A percentile compares a stretch with the other conserved stretches of the same genome.
phyloP scores from a whole-genome alignment of 2,329 filamentous ascomycete genomes.

The Onygenales sp. region DNA sequence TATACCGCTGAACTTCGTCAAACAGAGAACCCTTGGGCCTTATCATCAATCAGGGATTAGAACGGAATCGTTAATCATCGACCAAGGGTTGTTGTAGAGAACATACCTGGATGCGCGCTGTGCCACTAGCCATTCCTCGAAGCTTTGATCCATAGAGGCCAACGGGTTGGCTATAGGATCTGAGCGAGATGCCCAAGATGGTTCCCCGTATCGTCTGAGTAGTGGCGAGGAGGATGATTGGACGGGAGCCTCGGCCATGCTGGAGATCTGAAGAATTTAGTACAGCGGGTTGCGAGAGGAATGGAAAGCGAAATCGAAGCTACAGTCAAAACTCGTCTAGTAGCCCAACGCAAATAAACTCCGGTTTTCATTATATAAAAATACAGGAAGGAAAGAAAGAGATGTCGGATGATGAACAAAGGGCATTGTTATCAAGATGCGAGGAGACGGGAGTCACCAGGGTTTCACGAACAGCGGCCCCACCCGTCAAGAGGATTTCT shows the following conservation, averaged over 20 bases:
- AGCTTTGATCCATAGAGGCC: slow-evolving; percentile 1
- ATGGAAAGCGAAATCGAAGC: background rate
- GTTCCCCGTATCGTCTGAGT: slow-evolving; percentile 5
- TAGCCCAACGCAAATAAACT: no score
- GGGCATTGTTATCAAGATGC: no score
- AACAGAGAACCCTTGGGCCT: background rate
- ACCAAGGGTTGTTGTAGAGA: no score
- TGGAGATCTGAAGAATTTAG: background rate
- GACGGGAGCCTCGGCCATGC: background rate
- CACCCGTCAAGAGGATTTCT: background rate
- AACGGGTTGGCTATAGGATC: background rate
- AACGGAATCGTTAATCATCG: background rate
- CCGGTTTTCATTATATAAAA: no score
- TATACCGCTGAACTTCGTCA: background rate
- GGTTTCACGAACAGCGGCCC: no score
- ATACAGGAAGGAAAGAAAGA: no score
- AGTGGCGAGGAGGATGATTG: background rate
- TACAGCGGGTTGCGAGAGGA: background rate
- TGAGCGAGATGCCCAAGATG: background rate
- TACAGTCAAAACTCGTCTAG: background rate
- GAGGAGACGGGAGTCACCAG: no score
- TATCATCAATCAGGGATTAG: background rate
- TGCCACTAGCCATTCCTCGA: slow-evolving; percentile 7
- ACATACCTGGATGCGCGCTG: no score
- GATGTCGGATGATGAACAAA: no score